Evolutionary conservation across 345 rosid species (phyloP).

Genomic region (Viola odorata): DNA sequence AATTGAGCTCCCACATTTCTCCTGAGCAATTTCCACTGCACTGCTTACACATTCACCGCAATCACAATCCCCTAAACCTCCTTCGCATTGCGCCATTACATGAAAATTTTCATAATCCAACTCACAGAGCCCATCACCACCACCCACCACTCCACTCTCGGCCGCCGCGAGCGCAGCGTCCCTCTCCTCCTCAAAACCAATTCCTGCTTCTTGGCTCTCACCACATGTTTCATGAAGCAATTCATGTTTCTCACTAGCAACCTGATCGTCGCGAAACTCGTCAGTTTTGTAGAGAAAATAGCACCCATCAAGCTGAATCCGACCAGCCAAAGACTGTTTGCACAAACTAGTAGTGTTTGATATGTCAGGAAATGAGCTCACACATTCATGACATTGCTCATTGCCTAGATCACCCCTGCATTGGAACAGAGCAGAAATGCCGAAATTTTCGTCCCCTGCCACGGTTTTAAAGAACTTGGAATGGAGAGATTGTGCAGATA

Average conservation of each 20-base stretch:
- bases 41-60: constrained; percentile 59
- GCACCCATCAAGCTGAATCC: constrained; percentile 73
- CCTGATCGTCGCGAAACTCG: neutral
- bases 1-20: constrained; percentile 43
- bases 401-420: constrained; percentile 50
- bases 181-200: constrained; percentile 41
- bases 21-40: constrained; percentile 40
- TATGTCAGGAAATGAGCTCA: constrained; percentile 33
- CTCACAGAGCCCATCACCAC: constrained; percentile 34
- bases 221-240: constrained; percentile 48
- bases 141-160: constrained; percentile 30
- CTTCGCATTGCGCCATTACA: constrained; percentile 62
- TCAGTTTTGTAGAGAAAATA: constrained; percentile 47
- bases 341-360: constrained; percentile 32
- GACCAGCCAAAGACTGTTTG: constrained; percentile 37
- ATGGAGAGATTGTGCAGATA: constrained; percentile 37
- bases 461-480: constrained; percentile 55
- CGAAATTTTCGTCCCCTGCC: constrained; percentile 30
- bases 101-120: constrained; percentile 33
- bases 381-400: constrained; percentile 47
- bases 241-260: constrained; percentile 21
- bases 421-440: constrained; percentile 60
- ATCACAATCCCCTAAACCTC: constrained; percentile 40
- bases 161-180: constrained; percentile 41
- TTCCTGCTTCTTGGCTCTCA: constrained; percentile 24